A percentile compares a stretch with the other conserved stretches of the same genome.
phyloP scores from a whole-genome alignment of 768 basidiomycete species.

The Lanmaoa pseudosensibilis region DNA sequence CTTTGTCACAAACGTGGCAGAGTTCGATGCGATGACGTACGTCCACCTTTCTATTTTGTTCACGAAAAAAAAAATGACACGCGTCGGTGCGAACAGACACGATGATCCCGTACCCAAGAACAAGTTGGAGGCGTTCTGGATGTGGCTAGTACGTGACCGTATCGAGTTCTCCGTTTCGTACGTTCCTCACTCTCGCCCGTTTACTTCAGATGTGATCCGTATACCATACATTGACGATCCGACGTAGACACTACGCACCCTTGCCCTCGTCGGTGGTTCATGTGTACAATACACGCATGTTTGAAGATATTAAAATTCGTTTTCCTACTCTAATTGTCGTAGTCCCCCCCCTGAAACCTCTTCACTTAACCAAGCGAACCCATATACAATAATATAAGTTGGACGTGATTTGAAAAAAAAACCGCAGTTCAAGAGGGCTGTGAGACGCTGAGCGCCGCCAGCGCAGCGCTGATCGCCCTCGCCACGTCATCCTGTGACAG shows the following conservation, averaged over 20 bases:
- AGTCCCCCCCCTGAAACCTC: too few relatives aligned
- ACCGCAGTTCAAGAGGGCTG: background rate
- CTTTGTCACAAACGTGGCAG: conserved; percentile 24
- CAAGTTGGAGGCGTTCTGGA: conserved; percentile 27
- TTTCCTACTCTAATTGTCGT: background rate
- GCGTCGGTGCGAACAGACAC: conserved; percentile 8
- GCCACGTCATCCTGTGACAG: conserved; percentile 24
- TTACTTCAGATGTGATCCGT: conserved; percentile 9
- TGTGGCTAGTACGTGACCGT: conserved; percentile 25
- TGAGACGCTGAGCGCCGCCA: conserved; percentile 15
- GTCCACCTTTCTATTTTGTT: background rate
- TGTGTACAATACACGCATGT: background rate
- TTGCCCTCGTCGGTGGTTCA: background rate
- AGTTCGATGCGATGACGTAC: conserved; percentile 32
- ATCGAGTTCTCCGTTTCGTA: background rate
- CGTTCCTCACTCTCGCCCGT: background rate
- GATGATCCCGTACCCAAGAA: conserved; percentile 32
- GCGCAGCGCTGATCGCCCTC: conserved; percentile 24
- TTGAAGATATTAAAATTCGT: background rate
- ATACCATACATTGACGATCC: background rate
- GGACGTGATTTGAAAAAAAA: background rate
- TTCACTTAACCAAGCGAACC: background rate
- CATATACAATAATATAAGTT: background rate
- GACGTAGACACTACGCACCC: background rate
- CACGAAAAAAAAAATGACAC: background rate